Conservation (phyloP, 2,329 filamentous ascomycete genomes). For the Stachybotrys echinatus region DNA sequence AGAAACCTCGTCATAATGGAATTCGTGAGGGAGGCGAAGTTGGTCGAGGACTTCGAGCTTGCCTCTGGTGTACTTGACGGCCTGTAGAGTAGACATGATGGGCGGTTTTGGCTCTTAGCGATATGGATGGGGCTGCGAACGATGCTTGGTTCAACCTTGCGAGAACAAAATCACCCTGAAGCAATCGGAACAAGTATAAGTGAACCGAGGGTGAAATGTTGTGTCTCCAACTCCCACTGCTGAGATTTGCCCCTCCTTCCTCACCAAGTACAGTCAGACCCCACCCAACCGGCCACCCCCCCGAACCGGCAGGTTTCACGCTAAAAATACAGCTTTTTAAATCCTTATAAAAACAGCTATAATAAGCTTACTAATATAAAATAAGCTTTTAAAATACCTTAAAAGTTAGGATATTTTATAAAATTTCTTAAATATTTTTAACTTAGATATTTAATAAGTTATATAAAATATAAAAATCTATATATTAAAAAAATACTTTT, state of each 20-base stretch:
- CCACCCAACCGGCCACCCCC: no score
- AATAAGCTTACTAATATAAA: no score
- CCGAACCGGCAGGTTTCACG: no score
- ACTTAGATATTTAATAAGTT: no score
- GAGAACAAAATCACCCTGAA: background rate
- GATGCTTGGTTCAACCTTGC: background rate
- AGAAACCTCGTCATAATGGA: conserved; percentile 69
- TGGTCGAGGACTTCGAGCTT: conserved; percentile 76
- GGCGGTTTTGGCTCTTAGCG: background rate
- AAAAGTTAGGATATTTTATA: no score
- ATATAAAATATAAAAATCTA: no score
- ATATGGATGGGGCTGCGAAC: background rate
- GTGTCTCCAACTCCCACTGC: background rate
- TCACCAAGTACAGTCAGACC: background rate
- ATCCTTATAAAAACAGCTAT: no score
- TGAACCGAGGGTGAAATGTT: background rate
- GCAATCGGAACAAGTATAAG: background rate
- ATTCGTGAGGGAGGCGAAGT: conserved; percentile 74
- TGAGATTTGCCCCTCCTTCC: background rate
- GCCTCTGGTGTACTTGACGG: conserved; percentile 70
- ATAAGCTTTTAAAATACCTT: no score
- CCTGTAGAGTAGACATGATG: conserved; percentile 59
- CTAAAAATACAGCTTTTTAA: no score
- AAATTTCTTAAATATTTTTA: no score
- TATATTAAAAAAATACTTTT: no score